These are phyloP conservation scores for Delonix regia DNA, from an alignment of 306 rosid species.

Conservation along the genomic window DNA sequence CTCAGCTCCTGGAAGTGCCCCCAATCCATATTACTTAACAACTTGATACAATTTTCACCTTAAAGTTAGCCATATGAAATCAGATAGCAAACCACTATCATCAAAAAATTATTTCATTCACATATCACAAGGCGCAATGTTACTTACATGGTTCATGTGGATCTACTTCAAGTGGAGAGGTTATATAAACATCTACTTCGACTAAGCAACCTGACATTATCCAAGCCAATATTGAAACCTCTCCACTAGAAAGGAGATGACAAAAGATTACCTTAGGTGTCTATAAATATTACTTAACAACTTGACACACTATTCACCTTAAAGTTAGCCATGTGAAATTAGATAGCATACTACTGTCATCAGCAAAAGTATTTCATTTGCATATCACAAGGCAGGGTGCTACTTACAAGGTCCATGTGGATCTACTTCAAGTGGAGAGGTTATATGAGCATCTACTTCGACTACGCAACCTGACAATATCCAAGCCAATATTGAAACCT, in stretches of 20 bases:
- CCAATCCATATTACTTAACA: constrained; percentile 5
- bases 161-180: no score
- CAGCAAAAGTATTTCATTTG: background rate
- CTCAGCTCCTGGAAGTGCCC: background rate
- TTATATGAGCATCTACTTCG: background rate
- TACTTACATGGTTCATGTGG: no score
- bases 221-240: background rate
- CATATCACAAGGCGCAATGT: constrained; percentile 18
- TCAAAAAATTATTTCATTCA: background rate
- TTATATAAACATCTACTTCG: background rate
- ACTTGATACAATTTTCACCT: background rate
- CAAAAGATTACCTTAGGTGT: background rate
- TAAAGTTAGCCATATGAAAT: constrained; percentile 8
- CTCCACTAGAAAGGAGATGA: background rate
- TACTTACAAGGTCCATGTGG: no score
- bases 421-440: no score
- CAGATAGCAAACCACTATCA: background rate
- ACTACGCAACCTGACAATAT: background rate
- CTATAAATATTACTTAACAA: background rate
- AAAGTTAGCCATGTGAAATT: constrained; percentile 9
- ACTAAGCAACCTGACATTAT: background rate
- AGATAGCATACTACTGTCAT: background rate
- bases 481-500: background rate
- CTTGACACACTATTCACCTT: background rate
- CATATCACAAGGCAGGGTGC: constrained; percentile 18